A percentile compares a stretch with the other conserved stretches of the same genome.
Evolutionary conservation across 2,329 filamentous ascomycete species (phyloP).

Genomic region (Cercospora sp.): DNA sequence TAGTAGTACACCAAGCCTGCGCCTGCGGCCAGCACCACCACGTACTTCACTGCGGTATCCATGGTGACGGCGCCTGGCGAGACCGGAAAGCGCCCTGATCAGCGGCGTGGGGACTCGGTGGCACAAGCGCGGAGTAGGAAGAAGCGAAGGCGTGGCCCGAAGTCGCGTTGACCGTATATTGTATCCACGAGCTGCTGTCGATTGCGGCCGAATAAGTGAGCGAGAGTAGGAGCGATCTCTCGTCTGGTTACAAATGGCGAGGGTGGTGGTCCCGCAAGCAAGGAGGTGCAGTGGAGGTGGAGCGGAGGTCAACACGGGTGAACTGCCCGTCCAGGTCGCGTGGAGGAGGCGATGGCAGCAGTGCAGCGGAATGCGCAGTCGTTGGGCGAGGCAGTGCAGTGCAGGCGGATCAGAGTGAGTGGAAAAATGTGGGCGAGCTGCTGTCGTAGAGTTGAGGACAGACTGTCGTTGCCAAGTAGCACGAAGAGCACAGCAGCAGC

Average conservation of each 20-base stretch:
- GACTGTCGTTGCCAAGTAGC: not conserved
- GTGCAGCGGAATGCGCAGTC: not conserved
- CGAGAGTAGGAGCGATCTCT: not conserved
- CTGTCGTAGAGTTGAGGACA: not conserved
- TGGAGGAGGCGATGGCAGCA: not conserved
- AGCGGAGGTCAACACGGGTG: not conserved
- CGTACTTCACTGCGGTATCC: slow-evolving; percentile 15
- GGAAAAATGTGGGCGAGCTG: not conserved
- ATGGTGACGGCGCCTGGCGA: not conserved
- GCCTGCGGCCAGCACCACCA: slow-evolving; percentile 7
- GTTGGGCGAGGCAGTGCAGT: not conserved
- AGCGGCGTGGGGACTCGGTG: not conserved
- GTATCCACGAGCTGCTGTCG: not conserved
- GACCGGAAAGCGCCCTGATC: not conserved
- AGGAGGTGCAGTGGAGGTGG: not conserved
- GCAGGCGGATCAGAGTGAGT: not conserved
- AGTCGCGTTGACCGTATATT: not conserved
- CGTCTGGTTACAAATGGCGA: not conserved
- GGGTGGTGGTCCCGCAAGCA: not conserved
- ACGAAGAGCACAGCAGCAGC: not conserved
- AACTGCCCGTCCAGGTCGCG: not conserved
- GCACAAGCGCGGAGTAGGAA: not conserved
- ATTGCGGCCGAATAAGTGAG: not conserved
- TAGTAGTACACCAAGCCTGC: slow-evolving; percentile 17
- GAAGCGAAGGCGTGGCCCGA: not conserved